A percentile compares a stretch with the other conserved stretches of the same genome.
Evolutionary conservation across 2,329 filamentous ascomycete genomes (phyloP).

Genomic region (Endoconidiophora laricicola): DNA sequence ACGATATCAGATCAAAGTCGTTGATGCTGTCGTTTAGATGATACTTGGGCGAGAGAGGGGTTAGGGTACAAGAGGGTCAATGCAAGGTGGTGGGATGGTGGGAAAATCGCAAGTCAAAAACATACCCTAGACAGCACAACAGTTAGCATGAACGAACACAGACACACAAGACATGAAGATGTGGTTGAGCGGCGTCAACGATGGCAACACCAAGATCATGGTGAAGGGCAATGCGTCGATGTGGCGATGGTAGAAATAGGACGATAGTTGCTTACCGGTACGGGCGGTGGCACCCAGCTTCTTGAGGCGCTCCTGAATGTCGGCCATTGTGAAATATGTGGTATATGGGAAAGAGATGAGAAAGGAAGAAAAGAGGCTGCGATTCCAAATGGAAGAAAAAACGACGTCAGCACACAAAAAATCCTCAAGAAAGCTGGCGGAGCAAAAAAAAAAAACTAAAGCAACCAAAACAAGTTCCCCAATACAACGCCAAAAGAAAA

Average conservation of each 20-base stretch:
- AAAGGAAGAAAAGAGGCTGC: constrained; percentile 12
- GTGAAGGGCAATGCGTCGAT: not conserved
- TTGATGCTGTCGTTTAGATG: not conserved
- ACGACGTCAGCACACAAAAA: constrained; percentile 17
- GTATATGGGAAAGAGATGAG: constrained; percentile 15
- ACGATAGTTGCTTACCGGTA: constrained; percentile 44
- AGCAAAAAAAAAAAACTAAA: constrained; percentile 10
- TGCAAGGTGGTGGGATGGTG: not conserved
- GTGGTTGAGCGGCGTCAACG: not conserved
- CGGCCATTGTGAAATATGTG: constrained; percentile 30
- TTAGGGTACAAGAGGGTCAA: constrained; percentile 3
- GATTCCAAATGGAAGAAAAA: constrained; percentile 15
- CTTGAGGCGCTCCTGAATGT: constrained; percentile 42
- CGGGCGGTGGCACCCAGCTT: constrained; percentile 38
- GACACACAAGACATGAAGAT: constrained; percentile 5
- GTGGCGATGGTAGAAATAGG: not conserved
- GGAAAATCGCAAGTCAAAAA: not conserved
- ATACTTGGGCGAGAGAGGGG: not conserved
- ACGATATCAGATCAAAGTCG: not conserved
- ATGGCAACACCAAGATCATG: not conserved
- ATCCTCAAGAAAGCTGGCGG: constrained; percentile 16
- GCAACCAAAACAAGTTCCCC: not conserved
- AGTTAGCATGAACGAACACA: constrained; percentile 13
- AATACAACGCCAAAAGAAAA: constrained; percentile 3
- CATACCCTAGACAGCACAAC: constrained; percentile 11